Evolutionary conservation across 2,329 filamentous ascomycete genomes (phyloP), one percentile per base, ranked within the genome.

Genomic region (Pseudophaeomoniella oleicola): DNA sequence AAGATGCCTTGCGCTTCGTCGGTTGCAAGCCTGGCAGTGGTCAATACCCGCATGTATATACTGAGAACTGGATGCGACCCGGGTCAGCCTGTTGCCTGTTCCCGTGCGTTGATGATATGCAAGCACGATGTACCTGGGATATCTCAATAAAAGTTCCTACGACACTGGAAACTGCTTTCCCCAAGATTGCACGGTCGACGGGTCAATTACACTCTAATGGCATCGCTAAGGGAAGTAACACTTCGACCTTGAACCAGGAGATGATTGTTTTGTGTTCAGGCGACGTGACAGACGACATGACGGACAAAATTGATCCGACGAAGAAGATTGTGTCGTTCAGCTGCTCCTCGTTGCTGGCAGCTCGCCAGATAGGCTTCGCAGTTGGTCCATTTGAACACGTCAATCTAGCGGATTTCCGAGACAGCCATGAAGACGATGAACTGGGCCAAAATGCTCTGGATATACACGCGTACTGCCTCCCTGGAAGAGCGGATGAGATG

Each of bases 361-460:
- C 88, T 2, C 81, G 87, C 43, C 88, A 96, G 53, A 78, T 98
- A 44, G 88, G 87, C 3, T 94, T 98, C 55, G 83, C 86, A 2
- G 74, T 96, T 38, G 90, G 92, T 0, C 90, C 92, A 0, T 98
- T 98, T 53, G 86, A 96, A 56, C 81, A 88, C 46, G 78, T 96
- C 37, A 84, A 94, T 51, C 66, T 98, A 4, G 81, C 84, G 2
- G 82, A 88, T 47, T 94, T 84, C 49, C 78, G 92, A 35, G 84
- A 87, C 32, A 84, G 85, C 43, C 85, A 92, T 46, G 84, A 94
- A 45, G 87, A 94, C 51, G 85, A 92, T 47, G 85, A 87, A 54
- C 72, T 98, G 37, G 85, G 85, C 3, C 76, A 81, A 44, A 92
- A 85, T 50, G 86, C 87, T 1, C 75, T 94, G 44, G 86, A 88